Percentiles rank a stretch among this genome's conserved stretches.
These are phyloP conservation scores for Meira nashicola DNA, from an alignment of 1,284 basidiomycete species.

Conservation along the genomic window DNA sequence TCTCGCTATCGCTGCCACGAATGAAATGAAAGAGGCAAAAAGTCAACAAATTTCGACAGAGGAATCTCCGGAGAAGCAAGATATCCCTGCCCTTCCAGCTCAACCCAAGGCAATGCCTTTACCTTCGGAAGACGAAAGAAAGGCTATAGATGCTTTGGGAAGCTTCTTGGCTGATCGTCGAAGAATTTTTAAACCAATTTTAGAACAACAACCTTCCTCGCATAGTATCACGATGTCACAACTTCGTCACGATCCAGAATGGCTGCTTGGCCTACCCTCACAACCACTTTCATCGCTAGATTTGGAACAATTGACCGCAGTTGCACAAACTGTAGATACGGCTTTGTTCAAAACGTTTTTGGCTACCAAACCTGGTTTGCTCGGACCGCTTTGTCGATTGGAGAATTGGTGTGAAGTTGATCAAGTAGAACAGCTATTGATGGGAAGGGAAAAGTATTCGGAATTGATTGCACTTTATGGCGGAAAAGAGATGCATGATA, in stretches of 20 bases:
- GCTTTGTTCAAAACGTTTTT: constrained; percentile 91
- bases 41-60: not conserved
- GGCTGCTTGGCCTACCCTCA: constrained; percentile 33
- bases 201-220: constrained; percentile 23
- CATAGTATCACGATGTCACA: constrained; percentile 33
- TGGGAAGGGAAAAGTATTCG: constrained; percentile 71
- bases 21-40: not conserved
- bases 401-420: constrained; percentile 96
- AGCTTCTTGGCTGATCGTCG: constrained; percentile 50
- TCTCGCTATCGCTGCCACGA: not conserved
- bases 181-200: constrained; percentile 45
- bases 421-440: constrained; percentile 84
- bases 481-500: constrained; percentile 88
- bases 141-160: constrained; percentile 42
- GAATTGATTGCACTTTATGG: constrained; percentile 89
- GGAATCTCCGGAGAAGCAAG: not conserved
- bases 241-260: constrained; percentile 31
- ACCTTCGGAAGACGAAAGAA: not conserved
- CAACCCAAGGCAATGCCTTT: constrained; percentile 6
- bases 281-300: constrained; percentile 32
- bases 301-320: constrained; percentile 51
- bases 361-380: constrained; percentile 71
- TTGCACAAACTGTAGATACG: constrained; percentile 91
- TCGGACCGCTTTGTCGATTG: constrained; percentile 82
- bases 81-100: not conserved